These are phyloP conservation scores for Talaromyces liani DNA, from an alignment of 495 filamentous ascomycete genomes.

Conservation along the genomic window DNA sequence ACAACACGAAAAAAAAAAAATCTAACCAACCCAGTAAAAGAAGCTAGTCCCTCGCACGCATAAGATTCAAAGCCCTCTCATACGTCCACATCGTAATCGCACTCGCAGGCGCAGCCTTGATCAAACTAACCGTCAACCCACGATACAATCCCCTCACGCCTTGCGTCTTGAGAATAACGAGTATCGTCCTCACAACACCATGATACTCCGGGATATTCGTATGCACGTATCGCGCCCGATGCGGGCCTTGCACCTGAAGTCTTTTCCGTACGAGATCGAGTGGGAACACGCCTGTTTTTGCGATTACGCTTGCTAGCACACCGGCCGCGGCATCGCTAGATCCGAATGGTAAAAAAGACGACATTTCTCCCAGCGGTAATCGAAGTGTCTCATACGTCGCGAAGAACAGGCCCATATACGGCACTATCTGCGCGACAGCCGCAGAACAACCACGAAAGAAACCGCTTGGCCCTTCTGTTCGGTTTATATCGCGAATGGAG, in stretches of 20 bases:
- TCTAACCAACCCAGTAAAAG: background rate
- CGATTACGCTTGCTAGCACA: slow-evolving; percentile 64
- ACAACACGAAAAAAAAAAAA: background rate
- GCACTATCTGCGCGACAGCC: slow-evolving; percentile 77
- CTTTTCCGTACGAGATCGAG: slow-evolving; percentile 91
- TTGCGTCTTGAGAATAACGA: slow-evolving; percentile 60
- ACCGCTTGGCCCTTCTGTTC: slow-evolving; percentile 63
- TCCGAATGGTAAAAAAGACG: slow-evolving; percentile 54
- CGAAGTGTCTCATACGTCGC: slow-evolving; percentile 72
- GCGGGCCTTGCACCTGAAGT: slow-evolving; percentile 93
- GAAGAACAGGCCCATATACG: slow-evolving; percentile 97
- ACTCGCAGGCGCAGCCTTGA: slow-evolving; percentile 92
- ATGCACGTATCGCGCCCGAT: slow-evolving; percentile 66
- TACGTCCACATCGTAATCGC: slow-evolving; percentile 99
- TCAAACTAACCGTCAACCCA: slow-evolving; percentile 76
- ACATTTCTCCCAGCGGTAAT: slow-evolving; percentile 38
- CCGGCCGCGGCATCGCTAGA: slow-evolving; percentile 77
- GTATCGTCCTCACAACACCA: slow-evolving; percentile 57
- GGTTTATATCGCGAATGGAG: slow-evolving; percentile 64
- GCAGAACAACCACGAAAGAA: slow-evolving; percentile 84
- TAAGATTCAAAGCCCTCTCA: slow-evolving; percentile 58
- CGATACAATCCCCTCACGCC: slow-evolving; percentile 78
- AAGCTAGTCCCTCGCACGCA: slow-evolving; percentile 39
- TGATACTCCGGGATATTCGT: slow-evolving; percentile 80
- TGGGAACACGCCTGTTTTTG: slow-evolving; percentile 88